Evolutionary conservation across 441 rosid species (phyloP).

Genomic region (Isatis lusitanica): DNA sequence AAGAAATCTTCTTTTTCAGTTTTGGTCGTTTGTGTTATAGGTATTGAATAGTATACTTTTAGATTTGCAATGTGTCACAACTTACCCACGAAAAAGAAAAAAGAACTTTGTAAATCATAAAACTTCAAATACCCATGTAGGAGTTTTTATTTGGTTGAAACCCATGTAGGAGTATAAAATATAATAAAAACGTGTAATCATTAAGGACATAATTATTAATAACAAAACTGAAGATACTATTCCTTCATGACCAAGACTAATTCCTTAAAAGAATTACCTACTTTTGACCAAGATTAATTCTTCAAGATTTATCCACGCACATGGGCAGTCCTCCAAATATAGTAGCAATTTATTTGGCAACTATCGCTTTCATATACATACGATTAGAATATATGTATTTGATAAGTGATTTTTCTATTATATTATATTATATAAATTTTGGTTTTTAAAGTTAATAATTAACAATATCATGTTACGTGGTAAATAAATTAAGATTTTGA

Average conservation of each 20-base stretch:
- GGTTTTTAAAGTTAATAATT: too few relatives aligned
- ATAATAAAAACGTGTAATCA: neutral
- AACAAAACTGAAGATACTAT: too few relatives aligned
- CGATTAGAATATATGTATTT: too few relatives aligned
- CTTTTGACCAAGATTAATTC: too few relatives aligned
- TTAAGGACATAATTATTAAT: too few relatives aligned
- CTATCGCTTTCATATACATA: neutral
- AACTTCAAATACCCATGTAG: neutral
- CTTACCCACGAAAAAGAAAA: neutral
- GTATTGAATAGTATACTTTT: neutral
- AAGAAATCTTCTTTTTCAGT: neutral
- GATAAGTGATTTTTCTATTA: too few relatives aligned
- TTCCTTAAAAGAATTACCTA: too few relatives aligned
- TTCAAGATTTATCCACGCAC: neutral
- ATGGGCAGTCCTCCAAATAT: neutral
- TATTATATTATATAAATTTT: too few relatives aligned
- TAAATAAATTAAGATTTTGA: too few relatives aligned
- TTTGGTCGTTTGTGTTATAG: neutral
- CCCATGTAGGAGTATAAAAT: neutral
- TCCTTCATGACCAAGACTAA: too few relatives aligned
- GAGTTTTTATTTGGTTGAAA: too few relatives aligned
- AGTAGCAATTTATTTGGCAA: neutral
- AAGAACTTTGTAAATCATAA: neutral
- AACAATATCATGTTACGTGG: too few relatives aligned
- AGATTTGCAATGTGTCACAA: neutral